Base-by-base conservation (phyloP, 352 stramenopile genomes). In the Nothophytophthora sp. region DNA sequence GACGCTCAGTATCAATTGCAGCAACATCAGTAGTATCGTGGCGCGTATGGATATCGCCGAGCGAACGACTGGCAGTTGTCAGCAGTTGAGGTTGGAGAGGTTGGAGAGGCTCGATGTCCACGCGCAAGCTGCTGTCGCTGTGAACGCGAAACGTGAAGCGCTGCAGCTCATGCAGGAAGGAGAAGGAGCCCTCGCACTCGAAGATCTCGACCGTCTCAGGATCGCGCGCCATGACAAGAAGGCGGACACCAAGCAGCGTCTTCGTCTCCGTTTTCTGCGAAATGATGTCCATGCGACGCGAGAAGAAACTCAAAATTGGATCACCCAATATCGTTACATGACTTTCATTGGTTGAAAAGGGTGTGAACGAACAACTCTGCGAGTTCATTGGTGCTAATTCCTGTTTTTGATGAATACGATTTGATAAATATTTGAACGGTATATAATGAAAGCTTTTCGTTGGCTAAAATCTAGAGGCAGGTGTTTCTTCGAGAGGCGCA, bases 61-160 rank as follows among this genome's bases (percentile, higher is more conserved):
- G 23, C 12, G 19, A 43, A 11, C 16, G 5, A 43, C 29, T n/a
- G 29, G 29, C 4, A 35, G n/a, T n/a, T n/a, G n/a, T n/a, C n/a
- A n/a, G n/a, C n/a, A n/a, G n/a, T n/a, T n/a, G n/a, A n/a, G 11
- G 8, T 19, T 43, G 25, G 37, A 27, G 11, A 36, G 12, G 2
- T 20, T 7, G n/a, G 16, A 72, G 28, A 22, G 38, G 55, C 53
- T 54, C 36, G 16, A 73, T 42, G 18, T 54, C 51, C 9, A 76
- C 66, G 10, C 32, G 55, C 23, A 82, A 34, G 15, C 62, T 73
- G 16, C 27, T 63, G 54, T 82, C 72, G 22, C 39, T 36, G 27
- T 76, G 65, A 9, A 73, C 52, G 44, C 18, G 38, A 22, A 80
- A 75, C 10, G 46, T 57, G 48, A 82, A 80, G 40, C 16, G 55